Percentiles rank a stretch among this genome's conserved stretches.
phyloP scores from a whole-genome alignment of 106 monocot genomes.

The Acanthochlamys bracteata region DNA sequence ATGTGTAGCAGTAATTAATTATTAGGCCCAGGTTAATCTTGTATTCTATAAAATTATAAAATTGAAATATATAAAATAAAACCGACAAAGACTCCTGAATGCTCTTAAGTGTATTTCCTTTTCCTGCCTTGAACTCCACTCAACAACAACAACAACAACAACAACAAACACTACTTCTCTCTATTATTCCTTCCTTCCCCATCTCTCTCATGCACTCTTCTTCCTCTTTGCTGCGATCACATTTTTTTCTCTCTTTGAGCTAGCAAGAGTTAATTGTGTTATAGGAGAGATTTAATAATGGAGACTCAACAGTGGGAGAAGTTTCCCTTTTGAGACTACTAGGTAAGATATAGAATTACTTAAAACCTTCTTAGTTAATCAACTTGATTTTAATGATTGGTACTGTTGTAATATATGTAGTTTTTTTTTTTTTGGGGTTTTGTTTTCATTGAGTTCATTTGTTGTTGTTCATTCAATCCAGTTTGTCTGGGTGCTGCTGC shows the following conservation, averaged over 20 bases:
- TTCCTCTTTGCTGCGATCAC: constrained; percentile 4
- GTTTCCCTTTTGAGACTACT: too few species aligned
- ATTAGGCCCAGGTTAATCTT: too few species aligned
- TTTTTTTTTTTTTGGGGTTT: neutral
- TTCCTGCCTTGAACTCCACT: constrained; percentile 76
- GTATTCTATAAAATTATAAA: too few species aligned
- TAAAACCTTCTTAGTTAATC: too few species aligned
- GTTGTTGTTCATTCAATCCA: constrained; percentile 1
- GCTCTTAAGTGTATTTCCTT: constrained; percentile 38
- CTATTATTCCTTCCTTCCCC: constrained; percentile 6
- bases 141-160: constrained; percentile 47
- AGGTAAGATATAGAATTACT: too few species aligned
- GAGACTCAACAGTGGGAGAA: too few species aligned
- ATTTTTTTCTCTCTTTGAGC: too few species aligned
- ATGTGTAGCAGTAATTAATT: too few species aligned
- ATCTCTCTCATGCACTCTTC: neutral
- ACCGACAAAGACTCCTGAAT: constrained; percentile 16
- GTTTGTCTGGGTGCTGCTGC: constrained; percentile 21
- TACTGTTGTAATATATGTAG: constrained; percentile 4
- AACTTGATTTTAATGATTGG: neutral
- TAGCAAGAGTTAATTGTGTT: too few species aligned
- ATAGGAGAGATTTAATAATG: too few species aligned
- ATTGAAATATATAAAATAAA: neutral
- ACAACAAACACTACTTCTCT: too few species aligned
- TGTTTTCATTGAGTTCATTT: neutral